A percentile compares a stretch with the other conserved stretches of the same genome.
Evolutionary conservation across 306 rosid species (phyloP).

Genomic region (Coriaria nepalensis): DNA sequence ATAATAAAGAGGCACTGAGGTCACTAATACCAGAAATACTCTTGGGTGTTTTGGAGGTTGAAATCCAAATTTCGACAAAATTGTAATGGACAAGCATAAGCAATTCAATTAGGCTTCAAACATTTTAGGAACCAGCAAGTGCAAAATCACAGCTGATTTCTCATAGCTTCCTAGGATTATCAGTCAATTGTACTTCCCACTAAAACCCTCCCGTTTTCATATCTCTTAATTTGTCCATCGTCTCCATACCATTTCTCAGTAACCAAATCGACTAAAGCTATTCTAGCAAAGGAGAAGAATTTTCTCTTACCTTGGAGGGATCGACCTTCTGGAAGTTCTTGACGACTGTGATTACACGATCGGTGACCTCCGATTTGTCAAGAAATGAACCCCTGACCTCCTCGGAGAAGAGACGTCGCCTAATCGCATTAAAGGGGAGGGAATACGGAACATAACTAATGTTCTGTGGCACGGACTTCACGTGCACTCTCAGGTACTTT

Average conservation of each 20-base stretch:
- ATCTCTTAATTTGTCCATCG: too few relatives aligned
- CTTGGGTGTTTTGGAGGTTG: too few relatives aligned
- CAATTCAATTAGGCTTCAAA: too few relatives aligned
- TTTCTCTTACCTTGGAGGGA: slow-evolving; percentile 56
- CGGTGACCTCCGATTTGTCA: slow-evolving; percentile 88
- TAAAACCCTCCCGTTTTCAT: too few relatives aligned
- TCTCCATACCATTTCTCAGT: background rate
- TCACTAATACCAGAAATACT: too few relatives aligned
- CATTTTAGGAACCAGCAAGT: too few relatives aligned
- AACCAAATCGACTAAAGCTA: background rate
- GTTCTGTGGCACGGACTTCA: slow-evolving; percentile 22
- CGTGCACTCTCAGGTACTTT: slow-evolving; percentile 60
- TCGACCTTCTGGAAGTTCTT: slow-evolving; percentile 92
- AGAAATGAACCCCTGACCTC: slow-evolving; percentile 73
- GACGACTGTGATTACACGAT: slow-evolving; percentile 78
- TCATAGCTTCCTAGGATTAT: too few relatives aligned
- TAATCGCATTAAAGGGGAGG: slow-evolving; percentile 23
- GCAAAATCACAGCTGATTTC: too few relatives aligned
- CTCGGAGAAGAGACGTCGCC: slow-evolving; percentile 52
- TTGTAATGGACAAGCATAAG: too few relatives aligned
- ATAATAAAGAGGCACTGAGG: too few relatives aligned
- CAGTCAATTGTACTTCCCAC: too few relatives aligned
- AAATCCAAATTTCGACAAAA: too few relatives aligned
- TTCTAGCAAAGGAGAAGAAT: background rate
- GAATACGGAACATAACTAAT: slow-evolving; percentile 15